Evolutionary conservation across 2,329 filamentous ascomycete species (phyloP).

Genomic region (Aureobasidium namibiae): DNA sequence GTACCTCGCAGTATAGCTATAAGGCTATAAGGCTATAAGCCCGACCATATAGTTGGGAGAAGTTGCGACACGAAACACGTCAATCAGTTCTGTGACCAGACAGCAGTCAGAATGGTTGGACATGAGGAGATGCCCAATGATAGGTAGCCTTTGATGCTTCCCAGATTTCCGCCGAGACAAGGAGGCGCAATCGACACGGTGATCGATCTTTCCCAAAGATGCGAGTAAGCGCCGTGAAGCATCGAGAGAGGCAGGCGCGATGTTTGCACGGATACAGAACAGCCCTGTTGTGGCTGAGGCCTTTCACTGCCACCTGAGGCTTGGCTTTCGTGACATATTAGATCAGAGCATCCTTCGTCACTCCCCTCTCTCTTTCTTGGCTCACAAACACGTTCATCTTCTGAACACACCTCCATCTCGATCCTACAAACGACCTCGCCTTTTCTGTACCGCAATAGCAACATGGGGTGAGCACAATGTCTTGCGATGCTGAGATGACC

Average conservation of each 20-base stretch:
- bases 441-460: not conserved
- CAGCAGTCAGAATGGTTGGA: not conserved
- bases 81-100: too few species aligned
- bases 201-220: not conserved
- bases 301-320: conserved; percentile 2
- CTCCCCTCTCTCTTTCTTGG: not conserved
- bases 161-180: not conserved
- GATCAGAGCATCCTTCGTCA: not conserved
- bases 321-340: not conserved
- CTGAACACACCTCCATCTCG: not conserved
- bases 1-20: not conserved
- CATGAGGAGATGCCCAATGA: not conserved
- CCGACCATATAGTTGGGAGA: too few species aligned
- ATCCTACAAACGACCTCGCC: not conserved
- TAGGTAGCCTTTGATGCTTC: not conserved
- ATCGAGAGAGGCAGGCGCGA: not conserved
- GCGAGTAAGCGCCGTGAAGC: not conserved
- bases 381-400: not conserved
- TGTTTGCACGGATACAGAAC: not conserved
- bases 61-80: too few species aligned
- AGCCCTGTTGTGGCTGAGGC: conserved; percentile 4
- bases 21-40: not conserved
- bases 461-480: conserved; percentile 1
- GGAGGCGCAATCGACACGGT: not conserved
- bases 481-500: not conserved